Percentiles rank a stretch among this genome's conserved stretches.
phyloP scores from a whole-genome alignment of 495 filamentous ascomycete genomes.

The Friedmanniomyces simplex region DNA sequence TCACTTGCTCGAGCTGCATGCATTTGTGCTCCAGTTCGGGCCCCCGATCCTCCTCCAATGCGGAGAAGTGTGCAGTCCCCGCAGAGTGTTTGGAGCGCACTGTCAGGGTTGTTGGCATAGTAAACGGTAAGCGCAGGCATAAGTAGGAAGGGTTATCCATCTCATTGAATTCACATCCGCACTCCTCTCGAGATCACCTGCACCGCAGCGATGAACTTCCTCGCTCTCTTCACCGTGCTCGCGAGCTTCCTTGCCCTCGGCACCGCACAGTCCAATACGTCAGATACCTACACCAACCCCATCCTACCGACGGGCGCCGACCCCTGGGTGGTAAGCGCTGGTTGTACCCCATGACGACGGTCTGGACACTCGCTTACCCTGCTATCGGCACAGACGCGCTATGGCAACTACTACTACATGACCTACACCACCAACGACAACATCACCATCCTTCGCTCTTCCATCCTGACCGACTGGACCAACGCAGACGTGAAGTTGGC shows the following conservation, averaged over 20 bases:
- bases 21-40: neutral
- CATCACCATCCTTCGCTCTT: constrained; percentile 24
- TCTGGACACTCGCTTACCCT: too few species aligned
- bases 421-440: constrained; percentile 26
- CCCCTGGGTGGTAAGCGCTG: constrained; percentile 19
- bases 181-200: neutral
- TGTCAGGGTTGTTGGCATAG: too few species aligned
- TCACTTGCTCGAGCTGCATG: neutral
- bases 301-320: constrained; percentile 25
- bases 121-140: neutral
- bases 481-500: constrained; percentile 33
- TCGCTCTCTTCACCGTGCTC: neutral
- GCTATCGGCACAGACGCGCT: constrained; percentile 1
- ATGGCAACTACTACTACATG: constrained; percentile 27
- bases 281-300: constrained; percentile 25
- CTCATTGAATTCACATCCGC: neutral
- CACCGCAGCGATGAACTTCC: neutral
- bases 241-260: neutral
- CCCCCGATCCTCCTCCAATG: neutral
- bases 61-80: neutral
- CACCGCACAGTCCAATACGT: neutral
- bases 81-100: neutral
- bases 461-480: constrained; percentile 34
- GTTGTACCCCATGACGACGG: too few species aligned
- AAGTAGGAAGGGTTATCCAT: neutral